Conservation (phyloP, 768 basidiomycete genomes). For the Phaffia tasmanica region DNA sequence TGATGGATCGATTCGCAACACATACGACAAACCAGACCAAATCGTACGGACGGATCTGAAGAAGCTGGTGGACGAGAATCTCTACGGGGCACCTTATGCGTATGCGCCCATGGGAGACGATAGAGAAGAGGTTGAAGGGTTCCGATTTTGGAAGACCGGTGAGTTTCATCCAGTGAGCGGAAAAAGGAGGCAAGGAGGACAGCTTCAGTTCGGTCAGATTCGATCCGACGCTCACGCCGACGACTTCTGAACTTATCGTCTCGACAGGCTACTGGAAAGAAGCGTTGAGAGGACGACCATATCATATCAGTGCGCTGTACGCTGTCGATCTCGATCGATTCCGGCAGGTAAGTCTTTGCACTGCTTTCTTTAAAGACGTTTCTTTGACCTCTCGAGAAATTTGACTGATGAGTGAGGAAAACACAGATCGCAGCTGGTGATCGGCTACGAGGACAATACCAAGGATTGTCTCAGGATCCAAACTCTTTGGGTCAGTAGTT, state of each 20-base stretch:
- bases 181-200: no score
- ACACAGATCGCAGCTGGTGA: constrained; percentile 49
- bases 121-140: constrained; percentile 89
- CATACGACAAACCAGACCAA: constrained; percentile 31
- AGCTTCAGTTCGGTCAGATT: neutral
- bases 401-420: no score
- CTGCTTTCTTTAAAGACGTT: constrained; percentile 39
- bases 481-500: constrained; percentile 88
- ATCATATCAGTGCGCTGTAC: constrained; percentile 96
- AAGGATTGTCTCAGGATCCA: constrained; percentile 85
- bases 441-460: constrained; percentile 59
- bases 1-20: neutral
- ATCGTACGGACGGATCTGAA: constrained; percentile 94
- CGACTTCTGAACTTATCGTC: neutral
- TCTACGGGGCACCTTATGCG: constrained; percentile 86
- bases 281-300: constrained; percentile 67
- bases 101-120: constrained; percentile 98
- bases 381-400: neutral
- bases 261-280: constrained; percentile 52
- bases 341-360: constrained; percentile 54
- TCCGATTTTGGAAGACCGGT: constrained; percentile 97
- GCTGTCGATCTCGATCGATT: constrained; percentile 91
- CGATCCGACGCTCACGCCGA: neutral
- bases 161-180: constrained; percentile 2
- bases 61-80: constrained; percentile 83